Conservation (phyloP, 208 protist species). For the Phytomonas francai region DNA sequence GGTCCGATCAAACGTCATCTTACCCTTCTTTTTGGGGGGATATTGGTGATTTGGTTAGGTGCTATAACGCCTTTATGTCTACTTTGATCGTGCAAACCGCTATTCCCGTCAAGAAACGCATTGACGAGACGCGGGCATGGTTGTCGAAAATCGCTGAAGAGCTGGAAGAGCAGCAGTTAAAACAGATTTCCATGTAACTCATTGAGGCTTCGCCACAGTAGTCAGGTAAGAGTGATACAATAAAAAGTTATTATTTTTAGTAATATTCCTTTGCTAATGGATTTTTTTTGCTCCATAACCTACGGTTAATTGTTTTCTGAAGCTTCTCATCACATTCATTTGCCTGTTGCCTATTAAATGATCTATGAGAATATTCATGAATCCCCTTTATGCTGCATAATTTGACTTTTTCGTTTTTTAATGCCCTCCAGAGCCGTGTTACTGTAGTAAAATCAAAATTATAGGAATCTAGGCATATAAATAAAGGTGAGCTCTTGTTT, state of each 20-base stretch:
- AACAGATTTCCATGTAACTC: constrained; percentile 16
- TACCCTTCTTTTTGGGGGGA: constrained; percentile 44
- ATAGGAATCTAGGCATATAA: neutral
- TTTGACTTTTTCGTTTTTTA: constrained; percentile 13
- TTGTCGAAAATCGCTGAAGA: constrained; percentile 12
- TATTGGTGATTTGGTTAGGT: constrained; percentile 49
- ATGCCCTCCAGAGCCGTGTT: neutral
- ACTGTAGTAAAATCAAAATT: neutral
- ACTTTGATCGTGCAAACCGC: constrained; percentile 34
- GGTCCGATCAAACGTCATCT: constrained; percentile 46
- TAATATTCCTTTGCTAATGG: neutral
- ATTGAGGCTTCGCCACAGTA: neutral
- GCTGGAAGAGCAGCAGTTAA: constrained; percentile 20
- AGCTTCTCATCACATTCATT: neutral
- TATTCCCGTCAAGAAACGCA: constrained; percentile 18
- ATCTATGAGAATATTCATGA: constrained; percentile 3
- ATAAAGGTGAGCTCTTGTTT: neutral
- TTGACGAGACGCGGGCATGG: constrained; percentile 10
- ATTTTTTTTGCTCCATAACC: neutral
- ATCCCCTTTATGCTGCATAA: neutral
- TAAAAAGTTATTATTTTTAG: neutral
- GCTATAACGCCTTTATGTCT: constrained; percentile 59
- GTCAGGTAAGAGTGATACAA: neutral
- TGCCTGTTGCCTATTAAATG: neutral
- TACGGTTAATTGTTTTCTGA: neutral